Percentiles rank a stretch among this genome's conserved stretches.
These are phyloP conservation scores for Macrophomina phaseolina DNA, from an alignment of 2,329 filamentous ascomycete species.

Conservation along the genomic window DNA sequence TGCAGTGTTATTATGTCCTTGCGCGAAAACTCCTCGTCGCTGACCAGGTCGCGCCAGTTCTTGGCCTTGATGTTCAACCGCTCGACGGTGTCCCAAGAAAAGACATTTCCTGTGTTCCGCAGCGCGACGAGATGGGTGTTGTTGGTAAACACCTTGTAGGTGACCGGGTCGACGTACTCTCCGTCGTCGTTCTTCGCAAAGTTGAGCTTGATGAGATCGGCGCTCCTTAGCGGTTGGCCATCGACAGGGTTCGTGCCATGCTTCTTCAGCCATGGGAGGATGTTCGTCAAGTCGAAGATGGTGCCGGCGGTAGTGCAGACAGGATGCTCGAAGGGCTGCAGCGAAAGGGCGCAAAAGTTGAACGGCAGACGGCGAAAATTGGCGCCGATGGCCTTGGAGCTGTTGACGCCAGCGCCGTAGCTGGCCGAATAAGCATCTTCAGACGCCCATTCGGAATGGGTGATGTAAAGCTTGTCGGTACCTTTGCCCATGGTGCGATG, in stretches of 20 bases:
- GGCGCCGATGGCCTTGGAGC: constrained; percentile 60
- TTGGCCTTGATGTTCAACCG: constrained; percentile 95
- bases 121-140: constrained; percentile 97
- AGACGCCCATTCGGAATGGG: constrained; percentile 96
- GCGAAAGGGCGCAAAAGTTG: constrained; percentile 95
- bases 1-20: constrained; percentile 96
- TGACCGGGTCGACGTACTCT: constrained; percentile 94
- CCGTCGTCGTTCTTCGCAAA: constrained; percentile 91
- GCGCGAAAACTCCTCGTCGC: constrained; percentile 83
- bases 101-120: constrained; percentile 87
- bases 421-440: constrained; percentile 86
- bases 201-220: constrained; percentile 87
- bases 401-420: constrained; percentile 69
- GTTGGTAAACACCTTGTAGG: constrained; percentile 96
- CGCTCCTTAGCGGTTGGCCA: constrained; percentile 76
- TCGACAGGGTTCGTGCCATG: constrained; percentile 91
- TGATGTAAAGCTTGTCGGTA: constrained; percentile 67
- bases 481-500: constrained; percentile 42
- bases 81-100: constrained; percentile 94
- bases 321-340: constrained; percentile 93
- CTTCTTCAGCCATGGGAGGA: constrained; percentile 91
- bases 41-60: constrained; percentile 90
- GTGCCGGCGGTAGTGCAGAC: constrained; percentile 88
- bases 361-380: constrained; percentile 90
- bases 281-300: constrained; percentile 95